Evolutionary conservation across 345 rosid species (phyloP), one percentile per base, ranked within the genome.

Genomic region (Noccaea caerulescens): DNA sequence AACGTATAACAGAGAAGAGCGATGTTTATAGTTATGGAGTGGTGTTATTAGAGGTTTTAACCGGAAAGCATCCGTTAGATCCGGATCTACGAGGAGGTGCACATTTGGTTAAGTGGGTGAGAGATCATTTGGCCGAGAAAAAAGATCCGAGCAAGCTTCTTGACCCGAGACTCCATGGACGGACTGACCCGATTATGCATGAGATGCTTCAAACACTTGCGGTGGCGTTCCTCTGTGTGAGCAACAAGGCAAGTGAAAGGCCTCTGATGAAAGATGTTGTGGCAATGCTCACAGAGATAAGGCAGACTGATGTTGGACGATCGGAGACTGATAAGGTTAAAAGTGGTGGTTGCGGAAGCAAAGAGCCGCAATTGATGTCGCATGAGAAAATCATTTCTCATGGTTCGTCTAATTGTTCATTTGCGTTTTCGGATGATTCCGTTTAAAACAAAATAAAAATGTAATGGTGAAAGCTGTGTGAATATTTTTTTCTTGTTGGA

Each of bases 241-340:
- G 87, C 81, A 87, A 80, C 62, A 84, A 88, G 6, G 67, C 85
- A 1, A 86, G 85, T 3, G 97, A 93, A 54, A 95, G 97, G 1
- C 98, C 98, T n/a, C 76, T 87, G 11, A 90, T 90, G 96, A 93
- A 90, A 76, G 98, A 93, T 27, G 96, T 90, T 12, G 95, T 89
- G 4, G 97, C 86, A 3, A 71, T 93, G 45, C 70, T 90, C 47
- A 82, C 66, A 42, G 97, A 86, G 72, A 87, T 93, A 23, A 84
- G 83, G 10, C 87, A 88, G 1, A 1, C 6, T 30, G 77, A 72
- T 64, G 65, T 46, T 39, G 77, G 72, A 57, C 37, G 58, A 25
- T 57, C 66, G 12, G 77, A 57, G 49, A 38, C 8, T 1, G 77
- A 39, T 30, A 64, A 64, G 51, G 12, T 47, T 0, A 73, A 65